A percentile compares a stretch with the other conserved stretches of the same genome.
Evolutionary conservation across 139 green algal genomes (phyloP).

Genomic region (Micromonas pusilla): DNA sequence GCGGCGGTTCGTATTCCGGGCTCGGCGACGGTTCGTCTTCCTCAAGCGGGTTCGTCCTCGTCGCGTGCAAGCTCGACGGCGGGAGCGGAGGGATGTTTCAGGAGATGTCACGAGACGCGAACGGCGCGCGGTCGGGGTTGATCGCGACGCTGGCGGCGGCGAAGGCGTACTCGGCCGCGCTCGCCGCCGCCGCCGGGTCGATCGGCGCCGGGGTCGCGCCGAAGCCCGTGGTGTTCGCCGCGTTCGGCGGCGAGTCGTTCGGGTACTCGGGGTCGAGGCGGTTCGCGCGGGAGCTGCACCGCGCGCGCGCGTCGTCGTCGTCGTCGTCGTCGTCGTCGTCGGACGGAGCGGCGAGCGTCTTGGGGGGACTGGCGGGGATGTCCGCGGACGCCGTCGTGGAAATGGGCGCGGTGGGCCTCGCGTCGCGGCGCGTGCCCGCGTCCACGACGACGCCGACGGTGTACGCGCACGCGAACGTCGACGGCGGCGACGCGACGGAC

Average conservation of each 20-base stretch:
- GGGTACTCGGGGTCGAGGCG: not conserved
- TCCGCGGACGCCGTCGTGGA: not conserved
- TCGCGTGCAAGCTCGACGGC: not conserved
- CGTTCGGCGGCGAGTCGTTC: not conserved
- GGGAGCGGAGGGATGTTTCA: not conserved
- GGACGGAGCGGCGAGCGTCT: too few species aligned
- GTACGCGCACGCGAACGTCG: not conserved
- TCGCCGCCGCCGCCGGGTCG: not conserved
- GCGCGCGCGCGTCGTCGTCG: not conserved
- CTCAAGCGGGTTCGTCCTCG: not conserved
- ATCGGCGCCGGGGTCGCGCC: not conserved
- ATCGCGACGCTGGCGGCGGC: not conserved
- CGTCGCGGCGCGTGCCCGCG: not conserved
- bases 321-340: not conserved
- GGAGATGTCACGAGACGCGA: not conserved
- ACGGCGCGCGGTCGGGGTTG: not conserved
- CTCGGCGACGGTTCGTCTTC: too few species aligned
- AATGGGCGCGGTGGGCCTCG: not conserved
- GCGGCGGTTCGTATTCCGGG: too few species aligned
- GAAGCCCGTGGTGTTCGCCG: not conserved
- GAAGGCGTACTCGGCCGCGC: not conserved
- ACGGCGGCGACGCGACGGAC: not conserved
- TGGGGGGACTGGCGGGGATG: too few species aligned
- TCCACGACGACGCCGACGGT: not conserved
- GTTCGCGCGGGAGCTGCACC: not conserved